Conservation (phyloP, 108 stramenopile species). For the Fragilariopsis cylindrus region DNA sequence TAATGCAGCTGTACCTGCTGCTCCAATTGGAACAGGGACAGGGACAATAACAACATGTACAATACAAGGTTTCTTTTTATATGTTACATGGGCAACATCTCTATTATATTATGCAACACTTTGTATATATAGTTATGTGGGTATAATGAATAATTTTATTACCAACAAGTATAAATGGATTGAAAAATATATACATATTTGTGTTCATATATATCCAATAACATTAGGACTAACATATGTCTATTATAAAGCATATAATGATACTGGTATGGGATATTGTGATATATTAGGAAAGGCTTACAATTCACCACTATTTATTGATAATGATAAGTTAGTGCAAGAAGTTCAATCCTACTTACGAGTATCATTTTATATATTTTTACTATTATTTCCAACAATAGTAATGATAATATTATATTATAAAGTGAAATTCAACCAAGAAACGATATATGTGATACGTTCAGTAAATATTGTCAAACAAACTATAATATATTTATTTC, state of each 20-base stretch:
- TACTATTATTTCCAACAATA: not conserved
- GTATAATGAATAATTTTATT: not conserved
- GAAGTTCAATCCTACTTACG: not conserved
- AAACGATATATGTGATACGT: not conserved
- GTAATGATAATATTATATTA: constrained; percentile 4
- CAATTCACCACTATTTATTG: not conserved
- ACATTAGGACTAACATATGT: too few relatives aligned
- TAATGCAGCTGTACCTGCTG: too few relatives aligned
- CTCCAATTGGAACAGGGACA: too few relatives aligned
- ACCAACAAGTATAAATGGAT: constrained; percentile 1
- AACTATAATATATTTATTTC: not conserved
- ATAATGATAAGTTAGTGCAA: not conserved
- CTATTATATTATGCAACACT: constrained; percentile 8
- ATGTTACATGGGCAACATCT: not conserved
- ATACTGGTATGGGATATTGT: not conserved
- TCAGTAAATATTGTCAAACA: not conserved
- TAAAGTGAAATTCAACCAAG: not conserved
- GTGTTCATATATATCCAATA: constrained; percentile 6
- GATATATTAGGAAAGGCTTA: not conserved
- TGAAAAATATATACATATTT: constrained; percentile 20
- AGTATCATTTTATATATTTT: not conserved
- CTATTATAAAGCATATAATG: too few relatives aligned
- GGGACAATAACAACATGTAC: constrained; percentile 14
- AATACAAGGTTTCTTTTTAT: constrained; percentile 2
- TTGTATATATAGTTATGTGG: constrained; percentile 3